These are phyloP conservation scores for Avena insularis DNA, from an alignment of 176 grass and related monocot species.

Conservation along the genomic window DNA sequence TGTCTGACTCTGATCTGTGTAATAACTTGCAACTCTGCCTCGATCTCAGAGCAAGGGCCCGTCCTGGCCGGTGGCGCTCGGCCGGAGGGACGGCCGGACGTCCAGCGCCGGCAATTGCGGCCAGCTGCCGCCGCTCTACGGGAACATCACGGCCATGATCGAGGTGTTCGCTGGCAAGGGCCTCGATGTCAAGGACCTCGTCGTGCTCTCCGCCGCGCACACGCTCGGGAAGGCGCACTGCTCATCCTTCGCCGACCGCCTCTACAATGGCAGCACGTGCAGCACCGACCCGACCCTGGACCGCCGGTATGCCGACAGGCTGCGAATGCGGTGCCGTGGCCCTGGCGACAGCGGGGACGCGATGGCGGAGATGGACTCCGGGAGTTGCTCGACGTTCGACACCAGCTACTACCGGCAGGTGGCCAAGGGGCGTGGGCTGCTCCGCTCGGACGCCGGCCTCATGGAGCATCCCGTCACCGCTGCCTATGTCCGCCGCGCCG, in stretches of 20 bases:
- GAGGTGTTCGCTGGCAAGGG: constrained; percentile 33
- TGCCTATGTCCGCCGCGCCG: constrained; percentile 49
- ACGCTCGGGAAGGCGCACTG: constrained; percentile 73
- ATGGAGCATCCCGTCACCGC: constrained; percentile 45
- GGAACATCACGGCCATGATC: constrained; percentile 47
- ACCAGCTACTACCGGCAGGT: constrained; percentile 61
- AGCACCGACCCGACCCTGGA: constrained; percentile 46
- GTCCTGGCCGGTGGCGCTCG: constrained; percentile 51
- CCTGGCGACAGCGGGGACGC: constrained; percentile 30
- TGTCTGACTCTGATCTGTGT: not conserved
- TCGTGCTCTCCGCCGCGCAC: constrained; percentile 70
- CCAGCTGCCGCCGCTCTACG: constrained; percentile 49
- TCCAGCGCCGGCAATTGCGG: constrained; percentile 47
- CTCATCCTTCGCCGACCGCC: constrained; percentile 55
- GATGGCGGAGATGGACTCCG: constrained; percentile 64
- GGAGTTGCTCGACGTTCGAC: constrained; percentile 73
- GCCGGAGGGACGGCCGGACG: constrained; percentile 49
- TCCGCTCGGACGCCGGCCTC: constrained; percentile 61
- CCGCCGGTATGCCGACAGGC: constrained; percentile 50
- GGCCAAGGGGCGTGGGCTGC: constrained; percentile 44
- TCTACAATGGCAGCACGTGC: constrained; percentile 25
- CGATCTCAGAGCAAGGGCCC: constrained; percentile 45
- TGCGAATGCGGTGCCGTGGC: constrained; percentile 44
- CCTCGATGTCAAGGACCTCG: constrained; percentile 58
- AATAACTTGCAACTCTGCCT: not conserved